Conservation (phyloP, 169 alveolate genomes). For the Amoebophrya sp. region DNA sequence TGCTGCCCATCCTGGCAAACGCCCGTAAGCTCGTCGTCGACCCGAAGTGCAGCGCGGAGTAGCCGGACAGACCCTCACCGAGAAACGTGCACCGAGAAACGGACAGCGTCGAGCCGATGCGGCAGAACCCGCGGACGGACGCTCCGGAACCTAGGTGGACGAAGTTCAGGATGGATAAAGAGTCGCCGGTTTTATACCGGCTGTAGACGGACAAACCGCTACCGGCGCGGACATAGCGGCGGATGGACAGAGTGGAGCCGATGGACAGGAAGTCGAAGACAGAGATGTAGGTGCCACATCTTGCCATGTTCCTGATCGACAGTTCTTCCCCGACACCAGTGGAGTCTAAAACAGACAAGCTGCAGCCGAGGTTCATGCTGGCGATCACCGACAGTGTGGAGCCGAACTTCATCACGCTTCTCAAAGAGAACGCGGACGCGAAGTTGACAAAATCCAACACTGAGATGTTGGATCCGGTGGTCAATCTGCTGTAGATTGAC, state of each 20-base stretch:
- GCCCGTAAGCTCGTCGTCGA: background rate
- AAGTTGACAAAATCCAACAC: constrained; percentile 12
- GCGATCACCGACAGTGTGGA: background rate
- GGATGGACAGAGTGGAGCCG: background rate
- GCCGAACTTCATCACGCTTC: background rate
- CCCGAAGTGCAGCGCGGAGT: background rate
- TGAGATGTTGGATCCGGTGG: background rate
- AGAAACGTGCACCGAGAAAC: background rate
- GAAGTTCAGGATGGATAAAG: background rate
- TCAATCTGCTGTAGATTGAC: background rate
- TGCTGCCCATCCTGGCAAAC: background rate
- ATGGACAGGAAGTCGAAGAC: background rate
- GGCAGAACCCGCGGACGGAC: constrained; percentile 14
- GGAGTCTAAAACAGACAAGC: background rate
- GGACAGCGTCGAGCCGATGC: constrained; percentile 26
- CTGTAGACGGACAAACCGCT: background rate
- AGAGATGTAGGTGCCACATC: background rate
- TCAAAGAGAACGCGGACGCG: constrained; percentile 15
- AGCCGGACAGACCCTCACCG: background rate
- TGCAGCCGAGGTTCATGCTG: background rate
- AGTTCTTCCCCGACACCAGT: background rate
- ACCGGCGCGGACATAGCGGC: background rate
- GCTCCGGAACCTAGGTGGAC: background rate
- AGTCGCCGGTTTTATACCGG: background rate
- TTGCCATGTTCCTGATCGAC: background rate